A percentile compares a stretch with the other conserved stretches of the same genome.
Conservation (phyloP, 257 asterid genomes). For the Coffea canephora region DNA sequence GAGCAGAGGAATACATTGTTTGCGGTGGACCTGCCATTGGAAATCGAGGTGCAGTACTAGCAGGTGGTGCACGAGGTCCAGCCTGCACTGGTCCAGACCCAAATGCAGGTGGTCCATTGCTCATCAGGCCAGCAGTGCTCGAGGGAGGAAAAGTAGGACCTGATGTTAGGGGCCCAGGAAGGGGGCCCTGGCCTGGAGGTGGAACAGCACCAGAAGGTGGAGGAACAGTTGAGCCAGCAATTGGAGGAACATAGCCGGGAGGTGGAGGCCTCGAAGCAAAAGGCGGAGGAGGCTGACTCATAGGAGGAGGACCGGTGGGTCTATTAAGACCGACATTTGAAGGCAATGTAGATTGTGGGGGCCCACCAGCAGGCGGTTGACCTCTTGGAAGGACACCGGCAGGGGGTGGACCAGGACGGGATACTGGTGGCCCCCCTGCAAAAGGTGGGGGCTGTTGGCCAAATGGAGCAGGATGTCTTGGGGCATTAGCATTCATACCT, state of each 20-base stretch:
- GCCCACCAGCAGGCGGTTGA: slow-evolving; percentile 50
- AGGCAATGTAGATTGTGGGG: slow-evolving; percentile 55
- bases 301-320: slow-evolving; percentile 60
- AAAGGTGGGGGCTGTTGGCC: slow-evolving; percentile 79
- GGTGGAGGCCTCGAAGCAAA: slow-evolving; percentile 80
- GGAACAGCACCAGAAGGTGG: slow-evolving; percentile 32
- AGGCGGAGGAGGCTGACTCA: slow-evolving; percentile 60
- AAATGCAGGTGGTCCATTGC: slow-evolving; percentile 70
- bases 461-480: slow-evolving; percentile 74
- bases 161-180: slow-evolving; percentile 50
- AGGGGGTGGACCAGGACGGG: slow-evolving; percentile 78
- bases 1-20: slow-evolving; percentile 38
- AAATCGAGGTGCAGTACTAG: slow-evolving; percentile 57
- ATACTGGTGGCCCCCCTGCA: slow-evolving; percentile 36
- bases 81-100: slow-evolving; percentile 46
- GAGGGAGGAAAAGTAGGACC: slow-evolving; percentile 47
- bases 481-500: slow-evolving; percentile 36
- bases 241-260: slow-evolving; percentile 56
- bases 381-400: slow-evolving; percentile 71
- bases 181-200: slow-evolving; percentile 51
- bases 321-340: slow-evolving; percentile 46
- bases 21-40: slow-evolving; percentile 63
- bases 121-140: slow-evolving; percentile 41
- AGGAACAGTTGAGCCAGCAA: slow-evolving; percentile 50
- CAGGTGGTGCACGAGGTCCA: slow-evolving; percentile 66